Evolutionary conservation across 257 asterid species (phyloP), one percentile per base, ranked within the genome.

Genomic region (Marsdenia floribunda): DNA sequence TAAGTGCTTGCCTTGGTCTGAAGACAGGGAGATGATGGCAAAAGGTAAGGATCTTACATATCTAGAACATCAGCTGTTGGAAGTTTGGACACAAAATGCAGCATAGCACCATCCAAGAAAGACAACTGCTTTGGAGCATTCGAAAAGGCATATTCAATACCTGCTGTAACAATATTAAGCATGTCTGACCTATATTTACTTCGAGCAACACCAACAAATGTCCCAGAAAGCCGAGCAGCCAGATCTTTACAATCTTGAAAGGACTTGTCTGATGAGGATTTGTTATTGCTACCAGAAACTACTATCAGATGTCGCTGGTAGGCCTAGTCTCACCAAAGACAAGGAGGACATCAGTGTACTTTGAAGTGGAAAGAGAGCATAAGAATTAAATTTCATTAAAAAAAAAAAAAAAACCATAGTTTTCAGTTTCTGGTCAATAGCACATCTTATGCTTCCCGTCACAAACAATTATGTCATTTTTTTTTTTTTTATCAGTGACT

Each of bases 81-180:
- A 85, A 95, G 99, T 77, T 86, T 95, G 80, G 98, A 81, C 71
- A 88, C 88, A 79, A 95, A 95, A 81, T 84, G 93, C 80, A 90
- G 88, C 85, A 95, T 83, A 22, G 85, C 90, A 70, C 91, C 87
- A 77, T 90, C 96, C 83, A 95, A 86, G 90, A 92, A 95, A 21
- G 97, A 85, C 77, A 95, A 84, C 46, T 92, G 93, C 83, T 82
- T 89, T 57, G 99, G 99, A 75, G 96, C 91, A 86, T 88, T 83
- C 26, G 76, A 76, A 82, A 95, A 95, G 26, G 99, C 98, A 86
- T 85, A 90, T 49, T 80, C 85, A 77, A 95, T 79, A 40, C 99
- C 96, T 73, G 84, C 96, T 73, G 80, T 83, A 81, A 92, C 93
- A 73, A 95, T 82, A 76, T 85, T 84, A 84, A 87, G 75, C 76